These are phyloP conservation scores for Rhododendron henanense DNA, from an alignment of 148 eudicot genomes.

Conservation along the genomic window DNA sequence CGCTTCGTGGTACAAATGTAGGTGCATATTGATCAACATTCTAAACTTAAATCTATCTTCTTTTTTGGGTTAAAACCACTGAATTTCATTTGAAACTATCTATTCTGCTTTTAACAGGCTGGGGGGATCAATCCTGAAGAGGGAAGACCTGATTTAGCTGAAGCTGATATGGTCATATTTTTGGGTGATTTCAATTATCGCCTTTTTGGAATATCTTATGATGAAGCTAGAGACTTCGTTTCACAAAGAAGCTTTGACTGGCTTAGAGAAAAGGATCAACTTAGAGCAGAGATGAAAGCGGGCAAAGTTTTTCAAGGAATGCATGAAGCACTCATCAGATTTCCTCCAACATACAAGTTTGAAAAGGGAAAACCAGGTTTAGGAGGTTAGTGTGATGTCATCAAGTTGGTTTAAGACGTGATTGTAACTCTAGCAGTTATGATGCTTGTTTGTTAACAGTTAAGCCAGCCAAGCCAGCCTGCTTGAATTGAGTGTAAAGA, in stretches of 20 bases:
- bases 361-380: conserved; percentile 79
- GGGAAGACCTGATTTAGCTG: conserved; percentile 81
- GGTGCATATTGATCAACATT: conserved; percentile 16
- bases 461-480: not conserved
- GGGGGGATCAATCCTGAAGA: conserved; percentile 53
- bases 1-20: conserved; percentile 56
- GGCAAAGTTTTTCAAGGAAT: conserved; percentile 98
- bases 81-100: conserved; percentile 10
- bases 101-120: conserved; percentile 34
- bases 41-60: not conserved
- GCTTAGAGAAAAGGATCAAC: conserved; percentile 97
- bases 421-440: not conserved
- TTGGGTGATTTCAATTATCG: conserved; percentile 93
- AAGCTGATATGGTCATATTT: conserved; percentile 90
- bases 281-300: conserved; percentile 94
- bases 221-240: conserved; percentile 96
- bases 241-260: conserved; percentile 98
- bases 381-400: conserved; percentile 59
- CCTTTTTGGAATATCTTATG: conserved; percentile 94
- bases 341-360: conserved; percentile 97
- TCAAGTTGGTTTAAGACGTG: not conserved
- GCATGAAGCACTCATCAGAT: conserved; percentile 85
- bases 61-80: not conserved
- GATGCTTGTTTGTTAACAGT: not conserved
- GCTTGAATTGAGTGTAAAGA: not conserved